These are phyloP conservation scores for Plasmodium blacklocki DNA, from an alignment of 169 alveolate genomes.

Conservation along the genomic window DNA sequence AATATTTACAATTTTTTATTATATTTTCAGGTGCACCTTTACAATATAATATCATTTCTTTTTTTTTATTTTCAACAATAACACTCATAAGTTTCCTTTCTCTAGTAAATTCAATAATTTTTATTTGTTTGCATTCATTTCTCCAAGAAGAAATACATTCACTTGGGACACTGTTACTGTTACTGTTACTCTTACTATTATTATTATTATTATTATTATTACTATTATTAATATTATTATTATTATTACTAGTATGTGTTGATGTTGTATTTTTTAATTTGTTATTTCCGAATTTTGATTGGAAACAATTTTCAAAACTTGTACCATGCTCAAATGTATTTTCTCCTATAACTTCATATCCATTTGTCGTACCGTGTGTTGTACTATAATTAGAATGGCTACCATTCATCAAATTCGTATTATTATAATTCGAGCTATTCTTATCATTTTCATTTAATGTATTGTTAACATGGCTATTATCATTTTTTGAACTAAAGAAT, in stretches of 20 bases:
- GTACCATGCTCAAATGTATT: not conserved
- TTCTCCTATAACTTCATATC: not conserved
- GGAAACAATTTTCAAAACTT: not conserved
- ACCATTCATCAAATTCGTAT: too few relatives aligned
- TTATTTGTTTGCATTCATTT: slow-evolving; percentile 41
- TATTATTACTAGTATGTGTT: not conserved
- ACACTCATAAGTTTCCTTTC: slow-evolving; percentile 98
- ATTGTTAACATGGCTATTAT: slow-evolving; percentile 8
- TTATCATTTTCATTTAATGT: not conserved
- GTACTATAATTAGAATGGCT: too few relatives aligned
- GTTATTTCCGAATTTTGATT: not conserved
- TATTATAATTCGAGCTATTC: not conserved
- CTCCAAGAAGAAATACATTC: slow-evolving; percentile 42
- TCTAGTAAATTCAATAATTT: slow-evolving; percentile 94
- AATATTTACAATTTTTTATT: slow-evolving; percentile 87
- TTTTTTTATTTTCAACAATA: slow-evolving; percentile 75
- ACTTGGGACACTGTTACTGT: slow-evolving; percentile 13
- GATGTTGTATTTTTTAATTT: not conserved
- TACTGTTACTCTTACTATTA: not conserved
- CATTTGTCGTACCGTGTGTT: not conserved
- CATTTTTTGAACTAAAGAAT: not conserved
- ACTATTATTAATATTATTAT: not conserved
- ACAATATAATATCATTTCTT: slow-evolving; percentile 88
- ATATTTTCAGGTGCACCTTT: slow-evolving; percentile 99
- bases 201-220: not conserved